Conservation (phyloP, 306 rosid genomes). For the Rosa multiflora region DNA sequence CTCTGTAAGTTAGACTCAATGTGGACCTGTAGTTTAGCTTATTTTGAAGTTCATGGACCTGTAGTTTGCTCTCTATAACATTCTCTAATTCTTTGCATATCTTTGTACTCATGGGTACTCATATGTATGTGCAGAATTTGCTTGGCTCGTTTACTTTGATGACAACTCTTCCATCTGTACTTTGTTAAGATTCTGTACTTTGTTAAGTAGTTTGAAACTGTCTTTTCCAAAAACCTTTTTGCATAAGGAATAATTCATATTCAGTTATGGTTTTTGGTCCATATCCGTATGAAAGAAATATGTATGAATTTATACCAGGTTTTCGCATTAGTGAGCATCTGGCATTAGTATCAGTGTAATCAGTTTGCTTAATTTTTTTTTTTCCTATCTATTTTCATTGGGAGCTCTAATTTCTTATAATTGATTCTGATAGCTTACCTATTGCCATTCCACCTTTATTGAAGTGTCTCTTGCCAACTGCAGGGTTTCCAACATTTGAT, state of each 20-base stretch:
- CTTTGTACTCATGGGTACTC: not conserved
- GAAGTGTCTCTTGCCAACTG: slow-evolving; percentile 10
- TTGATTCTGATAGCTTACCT: not conserved
- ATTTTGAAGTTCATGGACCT: slow-evolving; percentile 1
- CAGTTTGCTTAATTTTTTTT: not conserved
- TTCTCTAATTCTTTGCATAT: not conserved
- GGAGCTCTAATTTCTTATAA: not conserved
- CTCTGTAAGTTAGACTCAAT: slow-evolving; percentile 59
- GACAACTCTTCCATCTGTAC: not conserved
- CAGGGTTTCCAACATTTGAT: slow-evolving; percentile 69
- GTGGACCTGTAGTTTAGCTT: slow-evolving; percentile 16
- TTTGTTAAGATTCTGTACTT: not conserved
- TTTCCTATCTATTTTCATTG: not conserved
- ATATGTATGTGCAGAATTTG: not conserved
- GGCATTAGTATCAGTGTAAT: not conserved
- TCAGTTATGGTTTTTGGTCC: not conserved
- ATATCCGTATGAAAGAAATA: not conserved
- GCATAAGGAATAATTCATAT: not conserved
- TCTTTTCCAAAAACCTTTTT: not conserved
- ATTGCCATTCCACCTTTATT: slow-evolving; percentile 12
- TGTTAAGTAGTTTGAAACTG: not conserved
- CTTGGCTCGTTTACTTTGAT: not conserved
- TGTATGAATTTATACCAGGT: not conserved
- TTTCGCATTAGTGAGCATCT: not conserved
- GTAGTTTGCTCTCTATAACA: not conserved